Base-by-base conservation (phyloP, 345 rosid genomes). In the Cardamine resedifolia region DNA sequence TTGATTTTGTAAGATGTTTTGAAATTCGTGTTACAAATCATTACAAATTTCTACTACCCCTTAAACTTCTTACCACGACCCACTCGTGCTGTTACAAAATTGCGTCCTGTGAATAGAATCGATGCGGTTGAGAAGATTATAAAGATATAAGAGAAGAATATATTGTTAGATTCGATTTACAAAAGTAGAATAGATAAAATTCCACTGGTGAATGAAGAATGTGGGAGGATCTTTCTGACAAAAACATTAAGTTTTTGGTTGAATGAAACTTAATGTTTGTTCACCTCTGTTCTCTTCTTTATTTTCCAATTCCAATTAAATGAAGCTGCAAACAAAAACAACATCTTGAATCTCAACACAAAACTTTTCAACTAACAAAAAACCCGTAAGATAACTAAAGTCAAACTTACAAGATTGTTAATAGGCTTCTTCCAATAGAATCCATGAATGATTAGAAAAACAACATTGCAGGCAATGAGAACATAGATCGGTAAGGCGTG, bases 401-500 rank as follows among this genome's bases (percentile, higher is more conserved):
- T 31, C 20, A 28, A 60, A 68, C 82, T 57, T 82, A 90, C 98
- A 55, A 90, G 69, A 82, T 92, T 90, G 70, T 92, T 92, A 56
- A 66, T 51, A 4, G 96, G 89, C 49, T 65, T 72, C 78, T 66
- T 81, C 98, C 91, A 90, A 59, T 90, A 92, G 78, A 92, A 90
- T 21, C 98, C 98, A 52, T 83, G 89, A 48, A 92, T 64, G 70
- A 90, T 28, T 44, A 92, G 55, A 1, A 91, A 90, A 15, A 87
- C 62, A 70, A 92, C 58, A 65, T 90, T 90, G 81, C 90, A 83
- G 11, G 96, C 92, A 4, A 80, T 77, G 49, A 92, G 81, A 53
- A 88, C 15, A 59, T 74, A 92, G 15, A 90, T 84, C 41, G 76
- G 58, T 84, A 90, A 73, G 2, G 98, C 91, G 45, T 92, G 92